phyloP scores from a whole-genome alignment of 2,329 filamentous ascomycete genomes.

The Parascedosporium putredinis region DNA sequence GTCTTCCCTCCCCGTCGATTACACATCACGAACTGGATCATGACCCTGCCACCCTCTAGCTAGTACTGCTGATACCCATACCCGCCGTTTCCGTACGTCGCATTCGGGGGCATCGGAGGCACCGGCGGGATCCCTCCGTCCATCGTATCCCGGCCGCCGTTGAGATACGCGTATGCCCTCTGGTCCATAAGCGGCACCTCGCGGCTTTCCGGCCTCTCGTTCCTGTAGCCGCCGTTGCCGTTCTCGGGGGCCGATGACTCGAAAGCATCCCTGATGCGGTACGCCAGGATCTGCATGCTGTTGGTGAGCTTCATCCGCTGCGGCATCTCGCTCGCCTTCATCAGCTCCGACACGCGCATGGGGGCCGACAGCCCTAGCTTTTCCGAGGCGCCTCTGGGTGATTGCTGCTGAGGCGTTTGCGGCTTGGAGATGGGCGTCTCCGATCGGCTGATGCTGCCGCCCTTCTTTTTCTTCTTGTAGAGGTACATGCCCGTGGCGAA shows the following conservation, averaged over 20 bases:
- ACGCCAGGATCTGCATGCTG: conserved; percentile 2
- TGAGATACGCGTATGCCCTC: not conserved
- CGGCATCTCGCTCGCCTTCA: not conserved
- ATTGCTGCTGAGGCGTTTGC: conserved; percentile 7
- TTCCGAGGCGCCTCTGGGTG: too few relatives aligned
- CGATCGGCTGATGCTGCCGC: not conserved
- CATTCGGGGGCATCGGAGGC: not conserved
- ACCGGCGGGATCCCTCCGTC: not conserved
- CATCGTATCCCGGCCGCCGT: not conserved
- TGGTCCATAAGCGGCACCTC: not conserved
- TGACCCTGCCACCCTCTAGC: not conserved
- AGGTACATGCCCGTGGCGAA: conserved; percentile 1
- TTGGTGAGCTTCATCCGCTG: not conserved
- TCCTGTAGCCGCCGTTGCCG: not conserved
- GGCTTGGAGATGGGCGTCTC: conserved; percentile 1
- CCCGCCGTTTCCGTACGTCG: not conserved
- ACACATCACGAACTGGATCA: too few relatives aligned
- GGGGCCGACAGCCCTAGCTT: not conserved
- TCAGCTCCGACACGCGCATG: not conserved
- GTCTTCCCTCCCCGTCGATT: too few relatives aligned
- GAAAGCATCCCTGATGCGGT: not conserved
- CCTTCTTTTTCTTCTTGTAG: not conserved
- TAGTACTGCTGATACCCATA: not conserved
- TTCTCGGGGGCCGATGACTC: not conserved
- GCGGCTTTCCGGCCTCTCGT: not conserved